These are phyloP conservation scores for Pythium aquatile DNA, from an alignment of 352 stramenopile species.

Conservation along the genomic window DNA sequence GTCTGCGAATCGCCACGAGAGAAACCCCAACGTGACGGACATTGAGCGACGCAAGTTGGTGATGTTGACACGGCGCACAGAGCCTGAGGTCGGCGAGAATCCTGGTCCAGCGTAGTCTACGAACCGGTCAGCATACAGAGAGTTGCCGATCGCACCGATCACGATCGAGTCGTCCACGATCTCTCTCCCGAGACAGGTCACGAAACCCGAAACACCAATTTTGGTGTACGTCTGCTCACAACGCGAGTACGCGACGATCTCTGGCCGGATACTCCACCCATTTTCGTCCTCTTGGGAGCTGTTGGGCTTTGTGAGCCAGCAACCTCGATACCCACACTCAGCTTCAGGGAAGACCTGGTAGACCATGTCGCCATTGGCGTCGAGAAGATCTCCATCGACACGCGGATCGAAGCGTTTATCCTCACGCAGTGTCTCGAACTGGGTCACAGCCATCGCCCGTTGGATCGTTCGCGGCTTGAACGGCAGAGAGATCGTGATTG, in stretches of 20 bases:
- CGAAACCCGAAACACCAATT: slow-evolving; percentile 10
- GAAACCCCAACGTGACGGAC: slow-evolving; percentile 18
- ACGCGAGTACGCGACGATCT: slow-evolving; percentile 17
- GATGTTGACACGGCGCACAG: slow-evolving; percentile 19
- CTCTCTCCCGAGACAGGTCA: slow-evolving; percentile 7
- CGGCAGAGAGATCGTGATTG: slow-evolving; percentile 19
- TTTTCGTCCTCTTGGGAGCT: slow-evolving; percentile 9
- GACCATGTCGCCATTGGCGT: slow-evolving; percentile 13
- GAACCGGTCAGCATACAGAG: slow-evolving; percentile 12
- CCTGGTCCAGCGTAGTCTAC: slow-evolving; percentile 10
- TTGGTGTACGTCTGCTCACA: slow-evolving; percentile 10
- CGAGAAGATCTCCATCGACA: background rate
- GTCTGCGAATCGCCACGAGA: slow-evolving; percentile 14
- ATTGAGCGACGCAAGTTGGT: slow-evolving; percentile 20
- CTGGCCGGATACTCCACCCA: slow-evolving; percentile 11
- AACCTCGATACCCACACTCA: slow-evolving; percentile 21
- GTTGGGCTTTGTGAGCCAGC: slow-evolving; percentile 16
- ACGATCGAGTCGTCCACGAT: slow-evolving; percentile 18
- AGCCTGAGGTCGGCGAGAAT: background rate
- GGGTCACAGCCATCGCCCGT: background rate
- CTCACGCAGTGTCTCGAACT: slow-evolving; percentile 19
- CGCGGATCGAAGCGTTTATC: slow-evolving; percentile 3
- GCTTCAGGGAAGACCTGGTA: slow-evolving; percentile 14
- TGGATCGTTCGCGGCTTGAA: slow-evolving; percentile 13
- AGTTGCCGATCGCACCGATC: slow-evolving; percentile 10